Conservation (phyloP, 495 filamentous ascomycete species). For the Penicillium soppii region DNA sequence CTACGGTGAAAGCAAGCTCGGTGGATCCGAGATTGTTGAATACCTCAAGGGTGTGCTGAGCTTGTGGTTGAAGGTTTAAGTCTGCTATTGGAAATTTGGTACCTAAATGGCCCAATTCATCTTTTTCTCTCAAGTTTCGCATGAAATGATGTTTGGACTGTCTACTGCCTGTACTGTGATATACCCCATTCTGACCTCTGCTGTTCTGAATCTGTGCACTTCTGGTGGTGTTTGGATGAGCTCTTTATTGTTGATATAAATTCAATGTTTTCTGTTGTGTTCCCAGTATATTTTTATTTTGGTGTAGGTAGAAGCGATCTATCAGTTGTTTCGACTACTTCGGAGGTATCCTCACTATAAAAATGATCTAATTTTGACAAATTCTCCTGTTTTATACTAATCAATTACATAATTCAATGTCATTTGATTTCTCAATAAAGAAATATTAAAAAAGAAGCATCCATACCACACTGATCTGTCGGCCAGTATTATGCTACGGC, state of each 20-base stretch:
- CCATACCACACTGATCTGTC: constrained; percentile 2
- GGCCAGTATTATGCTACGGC: constrained; percentile 11
- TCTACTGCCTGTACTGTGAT: constrained; percentile 20
- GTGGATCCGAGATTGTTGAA: constrained; percentile 95
- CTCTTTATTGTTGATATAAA: constrained; percentile 23
- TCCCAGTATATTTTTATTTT: constrained; percentile 14
- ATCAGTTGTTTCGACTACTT: no score
- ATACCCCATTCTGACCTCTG: constrained; percentile 26
- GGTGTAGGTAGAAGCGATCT: no score
- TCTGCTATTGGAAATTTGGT: constrained; percentile 6
- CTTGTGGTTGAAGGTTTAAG: constrained; percentile 83
- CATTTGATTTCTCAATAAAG: no score
- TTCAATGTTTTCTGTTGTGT: constrained; percentile 18
- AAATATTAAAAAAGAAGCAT: no score
- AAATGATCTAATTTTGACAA: no score
- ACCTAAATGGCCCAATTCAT: background rate
- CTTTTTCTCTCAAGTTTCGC: constrained; percentile 9
- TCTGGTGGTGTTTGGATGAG: constrained; percentile 25
- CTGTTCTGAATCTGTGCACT: constrained; percentile 15
- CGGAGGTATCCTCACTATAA: no score
- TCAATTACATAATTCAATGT: no score
- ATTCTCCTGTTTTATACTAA: no score
- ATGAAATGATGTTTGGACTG: constrained; percentile 10
- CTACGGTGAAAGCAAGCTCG: constrained; percentile 93
- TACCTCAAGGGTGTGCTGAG: constrained; percentile 91